These are phyloP conservation scores for Ceratocystis eucalypticola DNA, from an alignment of 2,329 filamentous ascomycete species.

Conservation along the genomic window DNA sequence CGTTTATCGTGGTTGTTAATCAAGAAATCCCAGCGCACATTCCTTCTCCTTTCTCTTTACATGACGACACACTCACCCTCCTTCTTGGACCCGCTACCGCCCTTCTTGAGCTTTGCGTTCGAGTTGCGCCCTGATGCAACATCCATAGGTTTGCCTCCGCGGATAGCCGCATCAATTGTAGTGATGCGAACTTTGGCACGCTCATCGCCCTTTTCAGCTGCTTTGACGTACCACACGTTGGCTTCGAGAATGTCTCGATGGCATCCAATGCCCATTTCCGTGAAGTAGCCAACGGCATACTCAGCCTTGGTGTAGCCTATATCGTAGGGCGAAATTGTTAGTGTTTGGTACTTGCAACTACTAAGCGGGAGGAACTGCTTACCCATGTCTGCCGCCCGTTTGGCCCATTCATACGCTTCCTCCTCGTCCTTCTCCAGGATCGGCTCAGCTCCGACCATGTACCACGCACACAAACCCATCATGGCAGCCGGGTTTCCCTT, in stretches of 20 bases:
- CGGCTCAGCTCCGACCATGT: slow-evolving; percentile 86
- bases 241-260: slow-evolving; percentile 88
- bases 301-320: slow-evolving; percentile 61
- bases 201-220: slow-evolving; percentile 82
- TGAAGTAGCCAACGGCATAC: slow-evolving; percentile 93
- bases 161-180: slow-evolving; percentile 73
- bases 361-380: slow-evolving; percentile 28
- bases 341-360: background rate
- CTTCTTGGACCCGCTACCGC: slow-evolving; percentile 24
- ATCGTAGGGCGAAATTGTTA: background rate
- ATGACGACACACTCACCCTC: slow-evolving; percentile 40
- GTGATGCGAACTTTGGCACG: slow-evolving; percentile 75
- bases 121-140: slow-evolving; percentile 34
- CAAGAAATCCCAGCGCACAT: background rate
- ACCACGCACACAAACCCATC: slow-evolving; percentile 99
- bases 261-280: slow-evolving; percentile 95
- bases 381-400: slow-evolving; percentile 75
- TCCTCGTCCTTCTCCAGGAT: slow-evolving; percentile 89
- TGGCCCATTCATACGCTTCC: slow-evolving; percentile 94
- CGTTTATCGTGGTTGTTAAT: too few relatives aligned
- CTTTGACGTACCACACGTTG: slow-evolving; percentile 96
- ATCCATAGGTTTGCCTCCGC: slow-evolving; percentile 42
- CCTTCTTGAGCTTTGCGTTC: slow-evolving; percentile 39
- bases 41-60: slow-evolving; percentile 28
- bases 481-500: slow-evolving; percentile 72